Evolutionary conservation across 192 early-diverging fungal species (phyloP), one percentile per base, ranked within the genome.

Genomic region (Lobulomyces angularis): DNA sequence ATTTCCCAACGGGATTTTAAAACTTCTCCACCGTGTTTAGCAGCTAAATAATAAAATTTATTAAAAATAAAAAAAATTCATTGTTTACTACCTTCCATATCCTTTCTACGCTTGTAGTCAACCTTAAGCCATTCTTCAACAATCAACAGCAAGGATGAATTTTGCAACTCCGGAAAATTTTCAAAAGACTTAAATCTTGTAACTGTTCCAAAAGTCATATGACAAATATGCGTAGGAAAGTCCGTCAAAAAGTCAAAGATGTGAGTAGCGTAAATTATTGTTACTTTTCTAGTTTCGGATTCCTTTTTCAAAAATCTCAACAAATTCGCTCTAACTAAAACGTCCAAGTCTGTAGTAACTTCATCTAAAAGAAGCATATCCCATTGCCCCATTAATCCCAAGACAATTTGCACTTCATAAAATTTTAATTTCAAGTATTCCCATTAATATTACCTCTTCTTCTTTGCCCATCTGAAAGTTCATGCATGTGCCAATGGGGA

Each of bases 291-390:
- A 8, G 39, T 31, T 35, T 70, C 68, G 8, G 83, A 75, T 56
- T 86, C 83, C 20, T 54, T 37, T 29, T 62, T 62, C n/a, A 86
- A 48, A 48, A 78, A 85, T 8, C 58, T 35, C 8, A 86, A 50
- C 27, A 86, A 62, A 51, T 83, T 71, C 4, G 58, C 37, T 23
- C 83, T 61, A n/a, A 82, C 82, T 8, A 84, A 56, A 3, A 85
- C 77, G 61, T 86, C 83, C 18, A 86, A 54, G 59, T 86, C 83
- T 7, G 82, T 79, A 0, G 83, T 86, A 16, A 86, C 82, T 53
- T 86, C 83, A 49, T 86, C 83, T 19, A 86, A 44, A 21, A 86
- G 52, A 5, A 86, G 51, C 1, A 86, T 37, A 6, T 71, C 56
- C 76, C 74, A 83, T 20, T 73, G 81, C 19, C 71, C 61, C 44